Conservation (phyloP, 1,284 basidiomycete genomes). For the Trichosporon sp. region DNA sequence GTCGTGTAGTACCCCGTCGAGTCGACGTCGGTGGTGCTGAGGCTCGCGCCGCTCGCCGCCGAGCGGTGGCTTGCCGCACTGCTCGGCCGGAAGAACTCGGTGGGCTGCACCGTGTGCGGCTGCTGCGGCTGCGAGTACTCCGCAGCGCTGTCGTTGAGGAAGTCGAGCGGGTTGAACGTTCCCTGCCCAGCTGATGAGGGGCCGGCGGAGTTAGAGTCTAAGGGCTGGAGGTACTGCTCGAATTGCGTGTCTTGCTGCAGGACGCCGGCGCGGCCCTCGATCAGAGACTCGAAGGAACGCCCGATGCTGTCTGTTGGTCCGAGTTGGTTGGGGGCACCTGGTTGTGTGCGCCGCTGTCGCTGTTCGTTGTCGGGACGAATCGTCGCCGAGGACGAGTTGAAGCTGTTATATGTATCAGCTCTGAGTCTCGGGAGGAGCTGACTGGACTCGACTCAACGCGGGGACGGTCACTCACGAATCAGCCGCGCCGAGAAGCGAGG, state of each 20-base stretch:
- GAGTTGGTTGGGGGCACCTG: constrained; percentile 2
- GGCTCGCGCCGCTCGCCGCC: constrained; percentile 4
- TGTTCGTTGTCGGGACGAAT: constrained; percentile 21
- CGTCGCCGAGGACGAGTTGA: constrained; percentile 32
- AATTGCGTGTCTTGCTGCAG: constrained; percentile 15
- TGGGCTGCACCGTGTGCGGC: background rate
- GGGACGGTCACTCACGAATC: constrained; percentile 18
- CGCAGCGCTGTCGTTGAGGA: constrained; percentile 14
- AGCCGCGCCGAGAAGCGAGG: constrained; percentile 16
- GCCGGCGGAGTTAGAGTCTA: background rate
- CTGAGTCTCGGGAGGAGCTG: background rate
- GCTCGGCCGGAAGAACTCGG: constrained; percentile 10
- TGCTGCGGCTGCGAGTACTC: background rate
- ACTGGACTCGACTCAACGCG: background rate
- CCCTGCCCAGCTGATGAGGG: constrained; percentile 1
- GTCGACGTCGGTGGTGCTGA: constrained; percentile 19
- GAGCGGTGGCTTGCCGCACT: constrained; percentile 14
- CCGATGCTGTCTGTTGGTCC: constrained; percentile 20
- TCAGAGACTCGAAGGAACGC: constrained; percentile 17
- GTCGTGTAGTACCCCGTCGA: constrained; percentile 11
- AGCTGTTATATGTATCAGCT: constrained; percentile 16
- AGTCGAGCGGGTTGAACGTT: constrained; percentile 18
- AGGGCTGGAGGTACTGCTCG: background rate
- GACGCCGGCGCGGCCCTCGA: constrained; percentile 15
- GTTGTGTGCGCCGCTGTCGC: constrained; percentile 11